phyloP scores from a whole-genome alignment of 805 yeast species.

The Yamadazyma olivae region DNA sequence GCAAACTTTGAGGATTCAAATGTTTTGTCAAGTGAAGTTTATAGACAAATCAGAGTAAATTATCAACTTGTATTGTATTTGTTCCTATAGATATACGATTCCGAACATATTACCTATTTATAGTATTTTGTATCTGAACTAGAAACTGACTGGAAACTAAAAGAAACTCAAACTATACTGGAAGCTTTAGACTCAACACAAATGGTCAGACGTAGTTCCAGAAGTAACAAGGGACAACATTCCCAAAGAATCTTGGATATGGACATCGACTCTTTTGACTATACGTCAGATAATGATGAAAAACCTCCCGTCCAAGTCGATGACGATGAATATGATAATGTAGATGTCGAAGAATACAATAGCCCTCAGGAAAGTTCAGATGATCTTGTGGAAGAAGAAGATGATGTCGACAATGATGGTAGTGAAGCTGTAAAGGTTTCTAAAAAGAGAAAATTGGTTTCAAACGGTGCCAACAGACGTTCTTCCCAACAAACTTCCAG shows the following conservation, averaged over 20 bases:
- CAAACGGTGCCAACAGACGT: background rate
- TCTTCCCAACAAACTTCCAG: conserved; percentile 1
- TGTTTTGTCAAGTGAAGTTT: too few species aligned
- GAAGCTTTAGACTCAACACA: too few species aligned
- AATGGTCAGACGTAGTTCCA: conserved; percentile 28
- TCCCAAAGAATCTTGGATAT: conserved; percentile 18
- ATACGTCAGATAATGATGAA: conserved; percentile 11
- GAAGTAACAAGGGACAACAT: conserved; percentile 41
- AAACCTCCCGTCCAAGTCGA: conserved; percentile 4
- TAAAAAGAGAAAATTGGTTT: background rate
- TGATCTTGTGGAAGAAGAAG: background rate
- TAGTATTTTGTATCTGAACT: too few species aligned
- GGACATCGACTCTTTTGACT: conserved; percentile 3
- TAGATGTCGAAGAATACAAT: conserved; percentile 1
- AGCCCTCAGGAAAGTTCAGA: background rate
- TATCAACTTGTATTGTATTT: too few species aligned
- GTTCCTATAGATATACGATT: too few species aligned
- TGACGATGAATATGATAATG: conserved; percentile 11
- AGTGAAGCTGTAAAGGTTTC: background rate
- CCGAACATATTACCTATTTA: too few species aligned
- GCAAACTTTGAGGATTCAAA: too few species aligned
- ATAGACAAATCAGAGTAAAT: too few species aligned
- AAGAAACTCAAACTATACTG: too few species aligned
- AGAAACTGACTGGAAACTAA: too few species aligned
- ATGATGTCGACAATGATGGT: background rate